phyloP scores from a whole-genome alignment of 2,329 filamentous ascomycete genomes.

The Clonostachys byssicola region DNA sequence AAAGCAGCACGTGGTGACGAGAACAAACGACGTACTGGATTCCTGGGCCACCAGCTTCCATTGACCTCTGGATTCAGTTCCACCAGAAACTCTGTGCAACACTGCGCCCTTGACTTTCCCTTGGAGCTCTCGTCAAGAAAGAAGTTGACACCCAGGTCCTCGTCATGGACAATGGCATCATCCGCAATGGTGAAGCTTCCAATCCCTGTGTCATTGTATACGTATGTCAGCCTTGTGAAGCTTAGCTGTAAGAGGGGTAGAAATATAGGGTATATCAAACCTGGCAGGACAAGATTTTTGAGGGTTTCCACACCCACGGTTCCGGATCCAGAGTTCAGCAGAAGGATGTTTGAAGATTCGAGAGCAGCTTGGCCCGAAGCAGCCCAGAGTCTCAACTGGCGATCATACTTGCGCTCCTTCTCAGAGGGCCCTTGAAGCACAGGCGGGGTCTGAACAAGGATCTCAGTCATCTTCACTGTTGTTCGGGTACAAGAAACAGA shows the following conservation, averaged over 20 bases:
- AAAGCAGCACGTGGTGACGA: neutral
- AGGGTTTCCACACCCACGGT: conserved; percentile 86
- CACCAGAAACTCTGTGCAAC: conserved; percentile 69
- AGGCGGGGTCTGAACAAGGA: conserved; percentile 21
- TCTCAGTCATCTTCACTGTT: conserved; percentile 15
- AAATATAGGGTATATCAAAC: conserved; percentile 26
- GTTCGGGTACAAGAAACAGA: too few species aligned
- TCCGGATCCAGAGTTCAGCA: conserved; percentile 84
- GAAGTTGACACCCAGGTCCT: conserved; percentile 93
- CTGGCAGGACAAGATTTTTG: conserved; percentile 95
- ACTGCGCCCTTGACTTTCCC: conserved; percentile 73
- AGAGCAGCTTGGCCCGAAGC: conserved; percentile 86
- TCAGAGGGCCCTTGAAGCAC: conserved; percentile 48
- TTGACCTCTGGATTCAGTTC: conserved; percentile 93
- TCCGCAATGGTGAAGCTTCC: conserved; percentile 91
- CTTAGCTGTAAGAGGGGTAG: neutral
- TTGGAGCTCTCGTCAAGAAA: conserved; percentile 80
- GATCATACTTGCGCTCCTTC: conserved; percentile 80
- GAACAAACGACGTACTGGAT: conserved; percentile 25
- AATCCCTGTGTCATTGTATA: conserved; percentile 50
- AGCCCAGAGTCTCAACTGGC: conserved; percentile 93
- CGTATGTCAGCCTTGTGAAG: too few species aligned
- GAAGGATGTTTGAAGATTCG: conserved; percentile 85
- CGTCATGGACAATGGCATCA: conserved; percentile 68
- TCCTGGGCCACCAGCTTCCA: conserved; percentile 62